Percentiles rank a stretch among this genome's conserved stretches.
Evolutionary conservation across 768 basidiomycete species (phyloP).

Genomic region (Thelephora ganbajun): DNA sequence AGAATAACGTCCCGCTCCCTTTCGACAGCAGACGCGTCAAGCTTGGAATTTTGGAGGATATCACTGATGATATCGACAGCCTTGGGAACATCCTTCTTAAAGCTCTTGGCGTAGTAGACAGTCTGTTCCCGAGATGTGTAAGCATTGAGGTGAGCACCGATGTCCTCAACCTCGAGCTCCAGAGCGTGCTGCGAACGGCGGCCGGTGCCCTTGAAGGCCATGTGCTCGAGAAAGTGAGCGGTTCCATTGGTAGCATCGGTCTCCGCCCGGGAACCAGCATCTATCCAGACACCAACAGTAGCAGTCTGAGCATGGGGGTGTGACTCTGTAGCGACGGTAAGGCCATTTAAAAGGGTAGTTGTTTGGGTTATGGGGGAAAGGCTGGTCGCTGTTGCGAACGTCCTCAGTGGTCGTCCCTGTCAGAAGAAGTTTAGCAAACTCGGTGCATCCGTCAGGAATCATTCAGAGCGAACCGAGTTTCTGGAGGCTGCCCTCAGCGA

Average conservation of each 20-base stretch:
- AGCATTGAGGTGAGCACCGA: conserved; percentile 94
- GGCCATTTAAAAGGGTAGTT: conserved; percentile 85
- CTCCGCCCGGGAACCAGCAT: conserved; percentile 95
- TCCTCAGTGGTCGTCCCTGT: conserved; percentile 39
- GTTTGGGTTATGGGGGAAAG: conserved; percentile 74
- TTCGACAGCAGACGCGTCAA: conserved; percentile 79
- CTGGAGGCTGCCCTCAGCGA: conserved; percentile 24
- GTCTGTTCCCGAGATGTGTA: conserved; percentile 99
- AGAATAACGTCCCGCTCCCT: conserved; percentile 93
- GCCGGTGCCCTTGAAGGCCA: conserved; percentile 96
- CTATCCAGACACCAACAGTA: conserved; percentile 99
- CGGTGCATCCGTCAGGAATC: conserved; percentile 4
- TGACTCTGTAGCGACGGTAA: conserved; percentile 88
- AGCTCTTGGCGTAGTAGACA: conserved; percentile 97
- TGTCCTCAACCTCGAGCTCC: conserved; percentile 95
- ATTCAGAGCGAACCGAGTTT: conserved; percentile 18
- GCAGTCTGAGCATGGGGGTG: conserved; percentile 89
- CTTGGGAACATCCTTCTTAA: conserved; percentile 83
- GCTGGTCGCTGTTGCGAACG: conserved; percentile 63
- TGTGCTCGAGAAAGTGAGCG: conserved; percentile 97
- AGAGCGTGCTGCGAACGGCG: conserved; percentile 78
- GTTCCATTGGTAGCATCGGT: conserved; percentile 90
- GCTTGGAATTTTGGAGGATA: conserved; percentile 93
- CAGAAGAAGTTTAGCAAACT: not conserved
- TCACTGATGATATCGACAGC: conserved; percentile 97